Evolutionary conservation across 495 filamentous ascomycete genomes (phyloP).

Genomic region (Talaromyces nanjingensis): DNA sequence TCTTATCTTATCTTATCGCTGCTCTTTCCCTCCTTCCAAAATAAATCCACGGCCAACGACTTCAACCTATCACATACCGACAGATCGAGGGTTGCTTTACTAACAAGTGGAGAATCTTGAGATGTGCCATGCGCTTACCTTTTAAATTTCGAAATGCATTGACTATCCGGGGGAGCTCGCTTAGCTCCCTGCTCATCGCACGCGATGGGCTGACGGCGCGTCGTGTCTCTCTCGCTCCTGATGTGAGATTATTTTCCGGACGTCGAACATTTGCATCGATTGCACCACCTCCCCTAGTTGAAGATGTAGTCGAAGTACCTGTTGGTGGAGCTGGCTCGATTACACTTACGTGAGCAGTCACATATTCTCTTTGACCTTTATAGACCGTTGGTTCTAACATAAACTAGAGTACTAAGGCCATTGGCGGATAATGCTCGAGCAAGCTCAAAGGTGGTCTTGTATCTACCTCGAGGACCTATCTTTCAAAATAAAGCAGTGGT

Average conservation of each 20-base stretch:
- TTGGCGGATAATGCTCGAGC: background rate
- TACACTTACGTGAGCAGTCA: slow-evolving; percentile 19
- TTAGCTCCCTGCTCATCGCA: background rate
- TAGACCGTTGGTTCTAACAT: background rate
- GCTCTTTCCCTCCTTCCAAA: background rate
- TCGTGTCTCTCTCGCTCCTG: background rate
- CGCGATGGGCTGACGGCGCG: background rate
- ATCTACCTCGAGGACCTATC: slow-evolving; percentile 33
- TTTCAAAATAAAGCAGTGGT: slow-evolving; percentile 12
- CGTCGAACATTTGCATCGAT: slow-evolving; percentile 7
- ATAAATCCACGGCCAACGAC: background rate
- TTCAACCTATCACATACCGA: background rate
- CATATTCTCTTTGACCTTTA: background rate
- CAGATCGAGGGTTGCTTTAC: background rate
- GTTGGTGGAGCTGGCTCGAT: slow-evolving; percentile 30
- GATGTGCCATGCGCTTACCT: background rate
- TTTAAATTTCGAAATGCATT: background rate
- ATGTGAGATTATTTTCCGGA: background rate
- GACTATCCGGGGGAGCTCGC: background rate
- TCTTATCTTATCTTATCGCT: background rate
- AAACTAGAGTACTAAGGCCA: slow-evolving; percentile 24
- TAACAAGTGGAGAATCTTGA: background rate
- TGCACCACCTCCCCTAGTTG: background rate
- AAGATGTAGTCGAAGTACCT: slow-evolving; percentile 16
- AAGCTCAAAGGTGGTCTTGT: slow-evolving; percentile 26